These are phyloP conservation scores for Pichia sp. DNA, from an alignment of 1,139 yeast genomes.

Conservation along the genomic window DNA sequence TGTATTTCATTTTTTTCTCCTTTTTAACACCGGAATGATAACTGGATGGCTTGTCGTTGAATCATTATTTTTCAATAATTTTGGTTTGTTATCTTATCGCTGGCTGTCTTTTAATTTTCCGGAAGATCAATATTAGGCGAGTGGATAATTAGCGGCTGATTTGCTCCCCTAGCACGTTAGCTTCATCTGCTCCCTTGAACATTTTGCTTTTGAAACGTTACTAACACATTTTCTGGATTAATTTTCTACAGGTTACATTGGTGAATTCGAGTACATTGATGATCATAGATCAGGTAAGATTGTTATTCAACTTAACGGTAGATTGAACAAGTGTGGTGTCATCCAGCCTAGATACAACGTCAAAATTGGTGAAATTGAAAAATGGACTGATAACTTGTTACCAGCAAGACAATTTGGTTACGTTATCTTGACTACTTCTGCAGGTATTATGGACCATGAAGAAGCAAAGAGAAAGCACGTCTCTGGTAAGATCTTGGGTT, in stretches of 20 bases:
- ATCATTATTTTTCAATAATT: conserved; percentile 11
- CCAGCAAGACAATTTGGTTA: conserved; percentile 99
- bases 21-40: conserved; percentile 72
- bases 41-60: conserved; percentile 92
- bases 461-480: conserved; percentile 99
- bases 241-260: conserved; percentile 84
- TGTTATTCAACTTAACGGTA: conserved; percentile 94
- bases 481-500: conserved; percentile 96
- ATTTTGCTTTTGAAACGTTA: not conserved
- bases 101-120: conserved; percentile 96
- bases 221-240: not conserved
- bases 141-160: not conserved
- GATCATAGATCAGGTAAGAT: conserved; percentile 99
- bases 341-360: conserved; percentile 98
- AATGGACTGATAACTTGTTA: conserved; percentile 95
- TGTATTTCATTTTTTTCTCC: conserved; percentile 31
- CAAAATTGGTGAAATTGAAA: conserved; percentile 87
- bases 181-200: conserved; percentile 56
- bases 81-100: conserved; percentile 47
- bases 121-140: conserved; percentile 54
- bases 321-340: conserved; percentile 98
- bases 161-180: conserved; percentile 37
- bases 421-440: conserved; percentile 96
- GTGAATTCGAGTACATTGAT: conserved; percentile 97
- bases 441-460: conserved; percentile 99